Evolutionary conservation across 176 grass and related monocot genomes (phyloP).

Genomic region (Eleusine indica): DNA sequence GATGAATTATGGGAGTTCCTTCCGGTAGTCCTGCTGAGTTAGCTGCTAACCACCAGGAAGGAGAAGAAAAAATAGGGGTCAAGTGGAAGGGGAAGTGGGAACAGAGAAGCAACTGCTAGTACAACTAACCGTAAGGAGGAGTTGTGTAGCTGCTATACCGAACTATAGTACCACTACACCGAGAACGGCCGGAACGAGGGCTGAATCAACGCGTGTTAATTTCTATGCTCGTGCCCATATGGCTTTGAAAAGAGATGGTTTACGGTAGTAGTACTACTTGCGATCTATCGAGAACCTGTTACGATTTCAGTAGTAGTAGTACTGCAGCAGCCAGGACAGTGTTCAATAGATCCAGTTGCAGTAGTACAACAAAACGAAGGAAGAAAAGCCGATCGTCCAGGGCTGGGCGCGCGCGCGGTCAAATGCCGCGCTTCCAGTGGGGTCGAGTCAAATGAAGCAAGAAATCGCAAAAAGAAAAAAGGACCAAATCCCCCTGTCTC

Average conservation of each 20-base stretch:
- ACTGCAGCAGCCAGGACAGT: neutral
- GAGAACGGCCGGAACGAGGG: neutral
- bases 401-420: slow-evolving; percentile 6
- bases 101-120: neutral
- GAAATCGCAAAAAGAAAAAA: neutral
- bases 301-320: neutral
- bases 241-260: neutral
- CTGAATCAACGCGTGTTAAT: neutral
- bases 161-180: neutral
- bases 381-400: neutral
- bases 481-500: neutral
- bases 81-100: neutral
- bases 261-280: neutral
- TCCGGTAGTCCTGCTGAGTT: neutral
- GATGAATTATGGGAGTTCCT: slow-evolving; percentile 6
- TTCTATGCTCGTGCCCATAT: neutral
- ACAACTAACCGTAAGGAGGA: too few relatives aligned
- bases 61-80: neutral
- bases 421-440: slow-evolving; percentile 2
- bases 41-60: slow-evolving; percentile 18
- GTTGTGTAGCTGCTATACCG: neutral
- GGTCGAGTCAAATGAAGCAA: slow-evolving; percentile 42
- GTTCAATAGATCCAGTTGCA: too few relatives aligned
- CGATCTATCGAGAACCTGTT: neutral
- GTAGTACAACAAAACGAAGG: neutral